phyloP scores from a whole-genome alignment of 148 eudicot species.

The Beta vulgaris region DNA sequence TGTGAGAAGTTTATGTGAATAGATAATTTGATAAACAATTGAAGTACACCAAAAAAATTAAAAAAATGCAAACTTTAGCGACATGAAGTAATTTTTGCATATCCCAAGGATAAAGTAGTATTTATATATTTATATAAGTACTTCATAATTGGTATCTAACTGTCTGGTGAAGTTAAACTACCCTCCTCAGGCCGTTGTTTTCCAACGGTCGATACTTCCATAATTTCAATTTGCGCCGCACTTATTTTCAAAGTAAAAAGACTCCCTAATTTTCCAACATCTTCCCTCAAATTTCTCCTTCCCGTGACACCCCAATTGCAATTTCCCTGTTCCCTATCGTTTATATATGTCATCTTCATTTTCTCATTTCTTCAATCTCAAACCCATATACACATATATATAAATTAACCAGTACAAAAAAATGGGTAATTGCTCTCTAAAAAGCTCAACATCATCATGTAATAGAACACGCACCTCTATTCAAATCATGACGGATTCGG shows the following conservation, averaged over 20 bases:
- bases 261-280: constrained; percentile 9
- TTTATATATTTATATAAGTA: too few relatives aligned
- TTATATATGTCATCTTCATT: not conserved
- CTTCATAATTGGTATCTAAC: not conserved
- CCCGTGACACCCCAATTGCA: constrained; percentile 19
- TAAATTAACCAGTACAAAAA: not conserved
- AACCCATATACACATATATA: not conserved
- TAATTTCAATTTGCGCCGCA: not conserved
- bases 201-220: constrained; percentile 21
- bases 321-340: too few relatives aligned
- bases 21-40: too few relatives aligned
- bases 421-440: constrained; percentile 68
- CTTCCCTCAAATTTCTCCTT: constrained; percentile 11
- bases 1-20: too few relatives aligned
- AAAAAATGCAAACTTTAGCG: not conserved
- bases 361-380: not conserved
- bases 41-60: too few relatives aligned
- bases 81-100: not conserved
- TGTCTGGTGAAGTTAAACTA: constrained; percentile 8
- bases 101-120: not conserved
- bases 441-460: constrained; percentile 29
- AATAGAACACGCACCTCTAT: constrained; percentile 14
- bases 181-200: not conserved
- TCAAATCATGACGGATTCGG: constrained; percentile 47
- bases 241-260: not conserved